Base-by-base conservation (phyloP, 768 basidiomycete genomes). In the Podaxis pistillaris region DNA sequence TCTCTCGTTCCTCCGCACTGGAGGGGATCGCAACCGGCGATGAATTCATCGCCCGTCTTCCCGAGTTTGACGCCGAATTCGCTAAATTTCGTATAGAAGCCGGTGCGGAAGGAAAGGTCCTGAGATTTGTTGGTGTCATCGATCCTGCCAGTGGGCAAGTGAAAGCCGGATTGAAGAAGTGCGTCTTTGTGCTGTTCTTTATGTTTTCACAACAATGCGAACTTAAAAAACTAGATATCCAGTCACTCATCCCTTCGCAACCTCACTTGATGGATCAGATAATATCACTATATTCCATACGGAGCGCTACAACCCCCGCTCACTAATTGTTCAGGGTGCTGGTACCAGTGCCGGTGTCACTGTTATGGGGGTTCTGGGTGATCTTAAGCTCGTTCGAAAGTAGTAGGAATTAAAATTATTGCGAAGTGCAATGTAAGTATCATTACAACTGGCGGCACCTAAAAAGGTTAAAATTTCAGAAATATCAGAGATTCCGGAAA, bases 261-360 rank as follows among this genome's bases (percentile, higher is more conserved):
- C 96, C 0, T 92, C 96, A 1, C 84, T 99, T 17, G 92, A 93
- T 22, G 97, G 96, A 0, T 94, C 94, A 22, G 97, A 99, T 75
- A 98, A 98, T 73, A 98, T 99, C 71, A 86, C 98, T 72, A 92
- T 97, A 81, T 98, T 98, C 85, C 91, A 94, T 72, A 98, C 96
- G 0, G 88, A 91, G 70, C 82, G 97, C 46, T 99, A 99, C 71
- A 87, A 89, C 2, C 83, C 89, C 6, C 78, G 94, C 44, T 96
- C 97, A 1, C 78, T 99, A 60, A 93, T 98, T 64, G 83, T 99
- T 37, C 96, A 98, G 70, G 97, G 97, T 55, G 89, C 96, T 0
- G 97, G 97, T 2, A 97, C 97, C 0, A 97, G 97, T n/a, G 94
- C 94, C 0, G 94, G 91, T 26, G 96, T 98, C 13, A 99, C 97